A percentile compares a stretch with the other conserved stretches of the same genome.
These are phyloP conservation scores for Alnus rubra DNA, from an alignment of 306 rosid genomes.

Conservation along the genomic window DNA sequence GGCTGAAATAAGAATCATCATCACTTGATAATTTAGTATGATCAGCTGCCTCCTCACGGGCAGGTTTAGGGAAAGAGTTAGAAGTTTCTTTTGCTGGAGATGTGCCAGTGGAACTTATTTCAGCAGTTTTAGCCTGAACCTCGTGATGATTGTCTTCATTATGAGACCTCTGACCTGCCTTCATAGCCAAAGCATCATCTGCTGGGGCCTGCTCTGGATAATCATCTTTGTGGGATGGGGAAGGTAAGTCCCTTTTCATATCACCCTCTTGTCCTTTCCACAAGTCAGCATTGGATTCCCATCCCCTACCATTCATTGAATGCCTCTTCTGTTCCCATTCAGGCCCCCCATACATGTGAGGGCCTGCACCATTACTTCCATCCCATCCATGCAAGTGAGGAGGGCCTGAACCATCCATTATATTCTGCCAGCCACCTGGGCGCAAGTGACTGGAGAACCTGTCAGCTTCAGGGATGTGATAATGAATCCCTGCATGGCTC, in stretches of 20 bases:
- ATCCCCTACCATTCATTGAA: slow-evolving; percentile 67
- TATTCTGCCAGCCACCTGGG: slow-evolving; percentile 86
- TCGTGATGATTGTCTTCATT: slow-evolving; percentile 51
- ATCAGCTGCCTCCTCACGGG: slow-evolving; percentile 48
- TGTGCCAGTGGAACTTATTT: slow-evolving; percentile 46
- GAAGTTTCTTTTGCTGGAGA: slow-evolving; percentile 58
- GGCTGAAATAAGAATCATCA: slow-evolving; percentile 50
- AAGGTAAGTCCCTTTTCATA: slow-evolving; percentile 68
- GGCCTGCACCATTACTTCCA: slow-evolving; percentile 84
- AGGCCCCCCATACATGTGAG: slow-evolving; percentile 69
- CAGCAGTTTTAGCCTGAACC: slow-evolving; percentile 50
- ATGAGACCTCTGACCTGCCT: slow-evolving; percentile 50
- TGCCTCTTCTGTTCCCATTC: slow-evolving; percentile 96
- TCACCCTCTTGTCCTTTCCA: slow-evolving; percentile 87
- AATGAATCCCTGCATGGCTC: slow-evolving; percentile 81
- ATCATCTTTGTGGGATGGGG: slow-evolving; percentile 70
- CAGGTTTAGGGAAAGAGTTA: slow-evolving; percentile 36
- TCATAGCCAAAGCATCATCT: slow-evolving; percentile 55
- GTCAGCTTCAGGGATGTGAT: slow-evolving; percentile 84
- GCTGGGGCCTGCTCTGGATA: slow-evolving; percentile 38
- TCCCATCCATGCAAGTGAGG: slow-evolving; percentile 94
- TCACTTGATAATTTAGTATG: slow-evolving; percentile 37
- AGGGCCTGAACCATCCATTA: slow-evolving; percentile 93
- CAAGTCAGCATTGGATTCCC: slow-evolving; percentile 82
- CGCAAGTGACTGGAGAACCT: slow-evolving; percentile 88